Percentiles rank a stretch among this genome's conserved stretches.
Conservation (phyloP, 129 eudicot species). For the Pittosporum tobira region DNA sequence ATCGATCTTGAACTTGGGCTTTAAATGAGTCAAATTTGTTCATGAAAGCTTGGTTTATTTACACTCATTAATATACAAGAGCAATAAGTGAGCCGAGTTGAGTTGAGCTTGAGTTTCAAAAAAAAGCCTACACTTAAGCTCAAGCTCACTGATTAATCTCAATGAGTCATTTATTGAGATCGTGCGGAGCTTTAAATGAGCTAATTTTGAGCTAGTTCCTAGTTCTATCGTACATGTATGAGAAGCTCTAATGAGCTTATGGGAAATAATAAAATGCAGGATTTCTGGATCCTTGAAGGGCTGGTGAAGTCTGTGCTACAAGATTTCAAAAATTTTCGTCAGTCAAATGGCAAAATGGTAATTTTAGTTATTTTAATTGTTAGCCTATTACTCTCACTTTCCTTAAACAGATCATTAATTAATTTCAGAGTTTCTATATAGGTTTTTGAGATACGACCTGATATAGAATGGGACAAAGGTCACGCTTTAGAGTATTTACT, state of each 20-base stretch:
- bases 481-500: conserved; percentile 44
- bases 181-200: not conserved
- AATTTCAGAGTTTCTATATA: not conserved
- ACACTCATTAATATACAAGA: no score
- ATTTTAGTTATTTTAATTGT: not conserved
- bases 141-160: not conserved
- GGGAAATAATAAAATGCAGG: conserved; percentile 23
- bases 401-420: not conserved
- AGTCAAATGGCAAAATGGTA: conserved; percentile 46
- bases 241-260: no score
- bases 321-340: conserved; percentile 19
- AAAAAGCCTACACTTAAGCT: conserved; percentile 4
- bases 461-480: conserved; percentile 47
- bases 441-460: conserved; percentile 47
- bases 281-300: conserved; percentile 25
- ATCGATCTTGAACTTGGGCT: not conserved
- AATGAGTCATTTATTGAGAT: not conserved
- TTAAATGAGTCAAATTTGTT: not conserved
- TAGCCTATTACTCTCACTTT: not conserved
- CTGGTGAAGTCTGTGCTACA: conserved; percentile 18
- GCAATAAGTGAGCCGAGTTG: not conserved
- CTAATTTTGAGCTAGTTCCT: not conserved
- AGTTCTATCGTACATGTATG: not conserved
- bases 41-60: no score
- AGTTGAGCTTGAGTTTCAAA: conserved; percentile 9